phyloP scores from a whole-genome alignment of 2,329 filamentous ascomycete species.

The Stylonectria norvegica region DNA sequence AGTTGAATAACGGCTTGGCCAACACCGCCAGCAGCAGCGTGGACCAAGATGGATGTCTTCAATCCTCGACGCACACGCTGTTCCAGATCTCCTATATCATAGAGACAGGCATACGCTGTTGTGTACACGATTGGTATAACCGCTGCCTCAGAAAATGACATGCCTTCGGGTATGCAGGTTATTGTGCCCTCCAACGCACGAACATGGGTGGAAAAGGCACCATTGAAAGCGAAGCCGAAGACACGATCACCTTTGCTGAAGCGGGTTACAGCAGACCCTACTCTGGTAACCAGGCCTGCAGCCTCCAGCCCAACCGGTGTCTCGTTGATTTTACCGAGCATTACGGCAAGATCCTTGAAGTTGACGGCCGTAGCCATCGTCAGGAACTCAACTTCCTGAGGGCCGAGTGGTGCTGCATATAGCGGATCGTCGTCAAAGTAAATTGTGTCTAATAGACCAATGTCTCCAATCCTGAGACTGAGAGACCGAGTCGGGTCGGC shows the following conservation, averaged over 20 bases:
- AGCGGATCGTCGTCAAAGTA: constrained; percentile 12
- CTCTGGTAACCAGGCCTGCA: constrained; percentile 22
- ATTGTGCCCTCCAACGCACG: constrained; percentile 1
- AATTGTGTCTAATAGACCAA: background rate
- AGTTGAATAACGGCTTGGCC: constrained; percentile 32
- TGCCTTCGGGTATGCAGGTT: constrained; percentile 31
- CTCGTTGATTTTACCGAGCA: background rate
- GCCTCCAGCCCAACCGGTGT: constrained; percentile 15
- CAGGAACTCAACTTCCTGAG: constrained; percentile 22
- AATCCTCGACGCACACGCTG: too few species aligned
- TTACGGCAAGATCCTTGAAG: background rate
- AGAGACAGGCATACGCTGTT: constrained; percentile 24
- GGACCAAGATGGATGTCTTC: constrained; percentile 35
- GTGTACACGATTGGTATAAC: constrained; percentile 30
- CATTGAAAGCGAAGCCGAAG: constrained; percentile 3
- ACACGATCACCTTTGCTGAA: constrained; percentile 23
- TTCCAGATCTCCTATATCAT: constrained; percentile 23
- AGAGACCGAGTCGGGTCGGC: background rate
- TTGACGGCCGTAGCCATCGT: constrained; percentile 13
- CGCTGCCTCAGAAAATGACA: constrained; percentile 34
- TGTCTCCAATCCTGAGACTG: background rate
- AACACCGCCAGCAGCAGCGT: constrained; percentile 29
- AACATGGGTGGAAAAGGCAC: constrained; percentile 11
- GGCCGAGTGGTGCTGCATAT: constrained; percentile 1
- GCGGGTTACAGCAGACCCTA: constrained; percentile 10